These are phyloP conservation scores for Podaxis sp. DNA, from an alignment of 768 basidiomycete species.

Conservation along the genomic window DNA sequence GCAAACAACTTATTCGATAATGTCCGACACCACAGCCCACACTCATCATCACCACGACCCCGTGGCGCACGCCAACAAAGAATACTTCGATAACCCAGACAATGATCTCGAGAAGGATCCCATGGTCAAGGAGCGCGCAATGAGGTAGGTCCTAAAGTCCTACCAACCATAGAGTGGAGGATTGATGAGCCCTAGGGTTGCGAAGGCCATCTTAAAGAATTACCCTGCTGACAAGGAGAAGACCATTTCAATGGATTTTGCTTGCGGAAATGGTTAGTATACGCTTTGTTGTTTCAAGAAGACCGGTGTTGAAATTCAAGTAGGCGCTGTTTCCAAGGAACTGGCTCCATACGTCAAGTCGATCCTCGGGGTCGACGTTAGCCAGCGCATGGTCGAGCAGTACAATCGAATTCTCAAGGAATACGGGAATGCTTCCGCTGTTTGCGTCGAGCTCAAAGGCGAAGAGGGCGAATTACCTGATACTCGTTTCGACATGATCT, in stretches of 20 bases:
- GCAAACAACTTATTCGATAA: neutral
- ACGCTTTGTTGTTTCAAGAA: neutral
- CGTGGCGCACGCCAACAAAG: neutral
- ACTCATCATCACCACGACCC: neutral
- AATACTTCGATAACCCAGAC: neutral
- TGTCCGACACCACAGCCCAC: neutral
- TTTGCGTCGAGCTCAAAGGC: constrained; percentile 44
- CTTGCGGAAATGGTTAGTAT: neutral
- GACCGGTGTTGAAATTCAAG: neutral
- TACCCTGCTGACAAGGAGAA: constrained; percentile 20
- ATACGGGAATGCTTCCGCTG: constrained; percentile 59
- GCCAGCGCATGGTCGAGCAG: constrained; percentile 57
- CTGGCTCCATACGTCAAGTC: constrained; percentile 53
- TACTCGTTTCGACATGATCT: neutral
- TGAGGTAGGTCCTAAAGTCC: neutral
- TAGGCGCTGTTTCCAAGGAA: constrained; percentile 24
- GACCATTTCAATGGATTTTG: neutral
- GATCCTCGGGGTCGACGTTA: constrained; percentile 69
- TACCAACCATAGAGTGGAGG: neutral
- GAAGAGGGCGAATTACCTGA: neutral
- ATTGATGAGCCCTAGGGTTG: neutral
- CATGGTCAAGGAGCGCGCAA: neutral
- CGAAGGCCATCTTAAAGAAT: neutral
- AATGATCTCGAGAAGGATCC: neutral
- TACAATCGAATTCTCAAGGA: constrained; percentile 47